Percentiles rank a stretch among this genome's conserved stretches.
phyloP scores from a whole-genome alignment of 148 eudicot genomes.

The Drosera capensis region DNA sequence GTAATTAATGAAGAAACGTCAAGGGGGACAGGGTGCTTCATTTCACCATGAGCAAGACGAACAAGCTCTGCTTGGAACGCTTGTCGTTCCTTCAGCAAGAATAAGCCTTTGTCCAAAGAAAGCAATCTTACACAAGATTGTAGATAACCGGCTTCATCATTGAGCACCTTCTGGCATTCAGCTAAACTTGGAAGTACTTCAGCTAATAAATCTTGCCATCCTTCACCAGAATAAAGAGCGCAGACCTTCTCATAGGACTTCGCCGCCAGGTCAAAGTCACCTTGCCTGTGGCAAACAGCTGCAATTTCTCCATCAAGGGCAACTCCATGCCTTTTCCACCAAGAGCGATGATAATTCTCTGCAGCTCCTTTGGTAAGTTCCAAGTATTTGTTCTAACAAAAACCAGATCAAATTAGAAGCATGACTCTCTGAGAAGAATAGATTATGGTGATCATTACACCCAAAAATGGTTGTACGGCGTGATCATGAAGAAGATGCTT shows the following conservation, averaged over 20 bases:
- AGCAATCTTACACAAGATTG: slow-evolving; percentile 86
- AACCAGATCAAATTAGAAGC: not conserved
- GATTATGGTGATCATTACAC: too few species aligned
- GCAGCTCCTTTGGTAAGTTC: slow-evolving; percentile 89
- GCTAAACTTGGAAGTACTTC: slow-evolving; percentile 95
- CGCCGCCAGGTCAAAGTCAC: slow-evolving; percentile 68
- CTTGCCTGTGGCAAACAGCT: slow-evolving; percentile 63
- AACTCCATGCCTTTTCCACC: slow-evolving; percentile 99
- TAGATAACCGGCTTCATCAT: slow-evolving; percentile 90
- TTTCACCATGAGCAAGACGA: slow-evolving; percentile 75
- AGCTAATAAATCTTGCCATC: slow-evolving; percentile 92
- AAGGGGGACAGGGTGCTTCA: slow-evolving; percentile 86
- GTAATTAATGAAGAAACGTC: slow-evolving; percentile 92
- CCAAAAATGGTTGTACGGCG: too few species aligned
- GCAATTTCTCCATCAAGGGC: slow-evolving; percentile 97
- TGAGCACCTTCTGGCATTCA: slow-evolving; percentile 77
- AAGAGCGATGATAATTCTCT: slow-evolving; percentile 74
- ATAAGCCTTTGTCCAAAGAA: slow-evolving; percentile 74
- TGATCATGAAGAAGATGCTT: too few species aligned
- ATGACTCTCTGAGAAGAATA: not conserved
- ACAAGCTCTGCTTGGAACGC: slow-evolving; percentile 82
- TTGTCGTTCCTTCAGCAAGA: slow-evolving; percentile 69
- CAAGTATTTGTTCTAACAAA: slow-evolving; percentile 63
- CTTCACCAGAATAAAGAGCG: slow-evolving; percentile 95
- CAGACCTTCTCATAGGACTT: slow-evolving; percentile 89